Conservation (phyloP, 768 basidiomycete genomes). For the Trametopsis cervina region DNA sequence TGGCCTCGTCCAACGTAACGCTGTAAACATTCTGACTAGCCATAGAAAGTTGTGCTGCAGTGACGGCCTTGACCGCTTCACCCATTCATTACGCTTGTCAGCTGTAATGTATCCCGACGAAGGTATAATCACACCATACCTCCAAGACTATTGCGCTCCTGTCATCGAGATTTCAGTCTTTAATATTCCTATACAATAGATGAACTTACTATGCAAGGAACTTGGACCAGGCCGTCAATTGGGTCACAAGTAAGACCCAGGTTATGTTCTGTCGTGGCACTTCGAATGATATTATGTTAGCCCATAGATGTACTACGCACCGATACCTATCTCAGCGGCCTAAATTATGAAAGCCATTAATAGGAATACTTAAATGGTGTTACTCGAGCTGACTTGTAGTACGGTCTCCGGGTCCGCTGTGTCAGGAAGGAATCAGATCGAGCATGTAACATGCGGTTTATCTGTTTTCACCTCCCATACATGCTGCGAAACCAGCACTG, state of each 20-base stretch:
- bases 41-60: slow-evolving; percentile 92
- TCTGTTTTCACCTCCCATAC: slow-evolving; percentile 85
- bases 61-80: slow-evolving; percentile 84
- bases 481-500: slow-evolving; percentile 87
- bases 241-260: slow-evolving; percentile 92
- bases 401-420: slow-evolving; percentile 76
- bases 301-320: no score
- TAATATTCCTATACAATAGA: no score
- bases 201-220: slow-evolving; percentile 93
- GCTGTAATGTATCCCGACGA: neutral
- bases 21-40: slow-evolving; percentile 84
- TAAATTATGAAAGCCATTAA: no score
- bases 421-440: neutral
- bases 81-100: slow-evolving; percentile 1
- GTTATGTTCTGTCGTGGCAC: slow-evolving; percentile 80
- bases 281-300: no score
- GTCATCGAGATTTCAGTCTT: slow-evolving; percentile 10
- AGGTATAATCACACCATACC: slow-evolving; percentile 34
- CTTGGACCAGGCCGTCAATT: slow-evolving; percentile 87
- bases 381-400: slow-evolving; percentile 51
- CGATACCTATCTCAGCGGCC: slow-evolving; percentile 91
- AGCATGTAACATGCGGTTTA: slow-evolving; percentile 3
- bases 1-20: slow-evolving; percentile 89
- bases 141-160: slow-evolving; percentile 85
- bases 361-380: no score